Evolutionary conservation across 2,329 filamentous ascomycete species (phyloP).

Genomic region (Fusarium nurragi): DNA sequence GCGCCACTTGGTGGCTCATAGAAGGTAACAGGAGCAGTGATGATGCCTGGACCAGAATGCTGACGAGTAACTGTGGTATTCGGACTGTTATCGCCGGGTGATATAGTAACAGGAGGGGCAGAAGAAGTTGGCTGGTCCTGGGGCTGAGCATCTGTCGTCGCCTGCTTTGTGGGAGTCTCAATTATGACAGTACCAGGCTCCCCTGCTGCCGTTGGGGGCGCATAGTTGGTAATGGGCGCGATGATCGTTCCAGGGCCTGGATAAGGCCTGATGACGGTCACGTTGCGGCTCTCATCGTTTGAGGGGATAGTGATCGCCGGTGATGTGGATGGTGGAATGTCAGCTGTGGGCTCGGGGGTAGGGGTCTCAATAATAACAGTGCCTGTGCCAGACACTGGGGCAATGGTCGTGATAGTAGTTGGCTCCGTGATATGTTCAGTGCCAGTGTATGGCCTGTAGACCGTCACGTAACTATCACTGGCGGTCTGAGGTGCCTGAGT

Average conservation of each 20-base stretch:
- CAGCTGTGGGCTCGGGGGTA: neutral
- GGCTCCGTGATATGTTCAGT: constrained; percentile 5
- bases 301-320: constrained; percentile 14
- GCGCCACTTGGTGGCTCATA: constrained; percentile 19
- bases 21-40: constrained; percentile 22
- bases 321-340: neutral
- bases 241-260: constrained; percentile 9
- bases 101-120: constrained; percentile 14
- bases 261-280: constrained; percentile 12
- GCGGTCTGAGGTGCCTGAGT: constrained; percentile 9
- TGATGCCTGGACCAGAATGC: constrained; percentile 20
- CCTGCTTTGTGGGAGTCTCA: constrained; percentile 4
- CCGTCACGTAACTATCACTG: constrained; percentile 2
- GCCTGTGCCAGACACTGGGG: constrained; percentile 13
- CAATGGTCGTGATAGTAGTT: constrained; percentile 12
- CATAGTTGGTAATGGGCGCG: constrained; percentile 6
- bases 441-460: constrained; percentile 13
- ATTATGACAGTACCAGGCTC: constrained; percentile 18
- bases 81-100: constrained; percentile 15
- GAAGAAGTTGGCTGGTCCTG: constrained; percentile 9
- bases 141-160: neutral
- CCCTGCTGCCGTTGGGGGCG: neutral
- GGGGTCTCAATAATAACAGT: constrained; percentile 28
- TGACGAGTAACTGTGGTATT: constrained; percentile 24
- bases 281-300: constrained; percentile 8